These are phyloP conservation scores for Rosellinia necatrix DNA, from an alignment of 2,329 filamentous ascomycete species.

Conservation along the genomic window DNA sequence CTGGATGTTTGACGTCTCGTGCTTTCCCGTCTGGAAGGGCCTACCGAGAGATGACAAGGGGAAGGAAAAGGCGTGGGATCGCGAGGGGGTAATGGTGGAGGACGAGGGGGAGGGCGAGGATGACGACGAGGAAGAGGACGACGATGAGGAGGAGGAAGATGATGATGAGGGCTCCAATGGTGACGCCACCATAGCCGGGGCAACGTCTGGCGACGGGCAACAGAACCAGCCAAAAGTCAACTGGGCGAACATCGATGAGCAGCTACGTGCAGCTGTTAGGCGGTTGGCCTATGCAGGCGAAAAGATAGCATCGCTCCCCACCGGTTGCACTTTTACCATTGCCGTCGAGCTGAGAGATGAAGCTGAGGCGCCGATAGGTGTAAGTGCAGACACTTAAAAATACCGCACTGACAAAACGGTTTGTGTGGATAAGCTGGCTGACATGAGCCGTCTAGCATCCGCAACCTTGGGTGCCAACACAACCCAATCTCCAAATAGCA, in stretches of 20 bases:
- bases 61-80: conserved; percentile 27
- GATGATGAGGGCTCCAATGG: conserved; percentile 31
- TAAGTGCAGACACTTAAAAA: conserved; percentile 43
- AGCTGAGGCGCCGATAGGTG: conserved; percentile 60
- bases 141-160: conserved; percentile 11
- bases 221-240: conserved; percentile 42
- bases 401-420: neutral
- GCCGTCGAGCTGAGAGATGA: conserved; percentile 72
- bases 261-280: conserved; percentile 69
- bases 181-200: conserved; percentile 8
- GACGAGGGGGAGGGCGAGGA: neutral
- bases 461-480: conserved; percentile 64
- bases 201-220: neutral
- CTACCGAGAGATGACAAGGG: conserved; percentile 36
- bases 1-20: conserved; percentile 63
- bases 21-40: conserved; percentile 54
- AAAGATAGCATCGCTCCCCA: conserved; percentile 61
- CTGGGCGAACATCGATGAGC: conserved; percentile 70
- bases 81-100: conserved; percentile 31
- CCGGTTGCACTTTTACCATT: conserved; percentile 74
- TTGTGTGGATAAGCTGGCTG: conserved; percentile 12
- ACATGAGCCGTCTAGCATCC: conserved; percentile 55
- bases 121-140: conserved; percentile 37
- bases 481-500: conserved; percentile 51
- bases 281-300: conserved; percentile 65